Base-by-base conservation (phyloP, 345 rosid species). In the Mangifera indica region DNA sequence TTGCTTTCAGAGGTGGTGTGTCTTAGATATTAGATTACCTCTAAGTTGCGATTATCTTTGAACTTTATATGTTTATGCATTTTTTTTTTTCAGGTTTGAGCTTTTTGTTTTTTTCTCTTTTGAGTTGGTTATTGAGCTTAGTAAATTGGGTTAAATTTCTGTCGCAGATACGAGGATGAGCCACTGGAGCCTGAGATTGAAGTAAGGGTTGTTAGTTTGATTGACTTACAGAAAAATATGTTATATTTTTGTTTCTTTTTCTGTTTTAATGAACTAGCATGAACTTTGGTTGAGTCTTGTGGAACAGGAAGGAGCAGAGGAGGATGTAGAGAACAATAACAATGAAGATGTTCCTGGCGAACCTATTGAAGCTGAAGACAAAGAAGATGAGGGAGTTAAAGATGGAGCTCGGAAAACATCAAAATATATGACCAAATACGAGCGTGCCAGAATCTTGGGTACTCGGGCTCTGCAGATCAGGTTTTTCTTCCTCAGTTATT, bases 121-220 rank as follows among this genome's bases (percentile, higher is more conserved):
- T n/a, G 1, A 17, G 21, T 17, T 67, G 60, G 22, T 8, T 40
- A 34, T 6, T 10, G 51, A 74, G 22, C 51, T 74, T 42, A 73
- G 54, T 54, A 2, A 57, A 2, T 54, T 79, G 4, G 7, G 24
- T 62, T 49, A 15, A 74, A 69, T 21, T 57, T 5, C 60, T 74
- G n/a, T 58, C 84, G 72, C 83, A 90, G 97, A 46, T 92, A 94
- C 22, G 97, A 89, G 70, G 98, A 94, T 22, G 98, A 90, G 86
- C 97, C 97, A 32, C 70, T 78, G 8, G 93, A 94, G 91, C 93
- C 95, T 44, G 96, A 94, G 46, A 78, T 89, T 49, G 98, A 94
- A 63, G 98, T 90, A 68, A 70, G 85, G 66, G 54, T 63, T 22
- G 20, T 51, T 53, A 0, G n/a, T 60, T 51, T 25, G 11, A 10